Conservation (phyloP, 345 rosid species). For the Eucalyptus viminalis region DNA sequence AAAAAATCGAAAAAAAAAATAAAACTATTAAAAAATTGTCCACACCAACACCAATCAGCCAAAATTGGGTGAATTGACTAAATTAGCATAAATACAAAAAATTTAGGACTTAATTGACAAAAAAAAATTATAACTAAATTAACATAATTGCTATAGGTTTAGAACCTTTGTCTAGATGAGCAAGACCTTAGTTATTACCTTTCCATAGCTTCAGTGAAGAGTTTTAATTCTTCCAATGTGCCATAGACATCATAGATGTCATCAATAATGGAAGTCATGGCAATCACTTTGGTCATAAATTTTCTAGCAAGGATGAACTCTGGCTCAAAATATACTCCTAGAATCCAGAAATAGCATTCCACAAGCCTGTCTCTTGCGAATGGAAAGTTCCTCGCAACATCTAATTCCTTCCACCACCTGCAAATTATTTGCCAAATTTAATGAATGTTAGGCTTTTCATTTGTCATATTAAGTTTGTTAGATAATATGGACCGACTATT, state of each 20-base stretch:
- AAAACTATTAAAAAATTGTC: no score
- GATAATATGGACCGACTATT: background rate
- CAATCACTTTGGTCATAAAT: background rate
- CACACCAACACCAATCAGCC: no score
- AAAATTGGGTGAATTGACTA: no score
- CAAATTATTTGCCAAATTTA: background rate
- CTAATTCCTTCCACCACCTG: slow-evolving; percentile 14
- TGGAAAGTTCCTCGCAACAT: background rate
- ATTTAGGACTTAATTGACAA: no score
- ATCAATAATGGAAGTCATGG: slow-evolving; percentile 3
- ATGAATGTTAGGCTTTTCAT: background rate
- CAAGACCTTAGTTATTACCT: background rate
- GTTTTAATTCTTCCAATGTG: slow-evolving; percentile 2
- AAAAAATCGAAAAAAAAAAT: no score
- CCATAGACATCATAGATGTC: slow-evolving; percentile 13
- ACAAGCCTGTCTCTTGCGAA: slow-evolving; percentile 7
- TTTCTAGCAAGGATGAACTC: background rate
- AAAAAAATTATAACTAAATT: no score
- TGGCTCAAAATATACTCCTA: slow-evolving; percentile 7
- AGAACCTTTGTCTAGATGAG: background rate
- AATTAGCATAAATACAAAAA: no score
- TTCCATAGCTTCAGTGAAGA: background rate
- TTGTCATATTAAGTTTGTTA: background rate
- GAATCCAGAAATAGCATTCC: slow-evolving; percentile 1
- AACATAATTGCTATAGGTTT: no score